A percentile compares a stretch with the other conserved stretches of the same genome.
Evolutionary conservation across 306 rosid genomes (phyloP).

Genomic region (Betula pendula): DNA sequence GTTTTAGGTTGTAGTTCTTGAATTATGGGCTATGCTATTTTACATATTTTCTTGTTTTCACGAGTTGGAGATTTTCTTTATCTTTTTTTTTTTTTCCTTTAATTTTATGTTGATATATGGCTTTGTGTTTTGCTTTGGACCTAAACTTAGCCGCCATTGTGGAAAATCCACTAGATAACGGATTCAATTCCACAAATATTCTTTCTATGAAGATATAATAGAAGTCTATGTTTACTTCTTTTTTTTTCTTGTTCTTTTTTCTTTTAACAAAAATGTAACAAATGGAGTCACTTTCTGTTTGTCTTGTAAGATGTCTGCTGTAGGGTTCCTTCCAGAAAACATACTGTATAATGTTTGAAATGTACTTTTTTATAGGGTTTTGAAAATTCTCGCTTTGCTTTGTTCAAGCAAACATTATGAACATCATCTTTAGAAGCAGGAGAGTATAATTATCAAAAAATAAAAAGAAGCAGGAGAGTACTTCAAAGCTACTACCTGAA

Average conservation of each 20-base stretch:
- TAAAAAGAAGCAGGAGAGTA: neutral
- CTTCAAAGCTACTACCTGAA: neutral
- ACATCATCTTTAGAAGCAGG: neutral
- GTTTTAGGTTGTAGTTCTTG: constrained; percentile 5
- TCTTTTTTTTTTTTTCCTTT: neutral
- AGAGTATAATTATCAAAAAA: too few relatives aligned
- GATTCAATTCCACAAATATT: neutral
- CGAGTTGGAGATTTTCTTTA: neutral
- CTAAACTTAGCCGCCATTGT: too few relatives aligned
- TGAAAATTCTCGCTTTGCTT: neutral
- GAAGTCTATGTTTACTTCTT: neutral
- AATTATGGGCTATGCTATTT: neutral
- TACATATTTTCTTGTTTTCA: constrained; percentile 9
- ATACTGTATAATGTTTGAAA: neutral
- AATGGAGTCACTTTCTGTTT: neutral
- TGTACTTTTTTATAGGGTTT: neutral
- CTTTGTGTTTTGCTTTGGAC: neutral
- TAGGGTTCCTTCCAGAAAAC: neutral
- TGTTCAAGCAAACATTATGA: neutral
- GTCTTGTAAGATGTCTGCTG: neutral
- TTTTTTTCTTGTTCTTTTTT: neutral
- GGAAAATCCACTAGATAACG: too few relatives aligned
- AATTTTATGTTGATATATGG: neutral
- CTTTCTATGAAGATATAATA: neutral
- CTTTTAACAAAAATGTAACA: neutral